Conservation (phyloP, 2,329 filamentous ascomycete genomes). For the Fusarium sororula region DNA sequence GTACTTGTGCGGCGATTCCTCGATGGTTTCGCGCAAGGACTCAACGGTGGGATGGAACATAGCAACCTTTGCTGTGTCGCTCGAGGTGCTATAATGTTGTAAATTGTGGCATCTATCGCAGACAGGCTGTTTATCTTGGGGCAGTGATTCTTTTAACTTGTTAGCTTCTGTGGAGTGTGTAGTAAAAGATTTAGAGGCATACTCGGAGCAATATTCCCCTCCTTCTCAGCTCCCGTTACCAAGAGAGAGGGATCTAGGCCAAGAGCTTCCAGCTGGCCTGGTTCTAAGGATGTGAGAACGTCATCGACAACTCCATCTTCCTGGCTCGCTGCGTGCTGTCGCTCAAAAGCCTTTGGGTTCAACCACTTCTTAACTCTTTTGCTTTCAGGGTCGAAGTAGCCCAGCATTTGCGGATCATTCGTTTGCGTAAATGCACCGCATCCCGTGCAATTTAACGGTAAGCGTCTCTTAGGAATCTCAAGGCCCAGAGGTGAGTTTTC, state of each 20-base stretch:
- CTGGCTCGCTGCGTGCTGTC: constrained; percentile 22
- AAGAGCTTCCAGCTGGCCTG: constrained; percentile 53
- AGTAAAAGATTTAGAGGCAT: background rate
- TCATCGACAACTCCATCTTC: constrained; percentile 60
- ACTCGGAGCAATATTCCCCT: constrained; percentile 33
- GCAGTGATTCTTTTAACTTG: constrained; percentile 8
- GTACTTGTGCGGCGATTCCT: constrained; percentile 86
- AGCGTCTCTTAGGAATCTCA: constrained; percentile 31
- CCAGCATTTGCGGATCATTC: constrained; percentile 58
- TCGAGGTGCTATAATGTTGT: constrained; percentile 75
- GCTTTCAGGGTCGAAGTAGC: constrained; percentile 64
- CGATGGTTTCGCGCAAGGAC: constrained; percentile 83
- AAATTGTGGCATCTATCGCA: constrained; percentile 91
- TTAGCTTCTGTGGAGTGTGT: constrained; percentile 9
- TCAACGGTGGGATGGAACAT: constrained; percentile 85
- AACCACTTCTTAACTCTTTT: constrained; percentile 61
- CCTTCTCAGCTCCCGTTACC: constrained; percentile 42
- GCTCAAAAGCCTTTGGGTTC: constrained; percentile 32
- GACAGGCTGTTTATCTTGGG: constrained; percentile 61
- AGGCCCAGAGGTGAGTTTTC: background rate
- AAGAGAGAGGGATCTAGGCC: constrained; percentile 57
- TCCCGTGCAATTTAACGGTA: constrained; percentile 69
- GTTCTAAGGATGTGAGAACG: constrained; percentile 54
- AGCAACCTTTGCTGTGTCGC: constrained; percentile 55
- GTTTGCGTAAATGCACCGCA: constrained; percentile 73